Evolutionary conservation across 495 filamentous ascomycete species (phyloP).

Genomic region (Aspergillus heteromorphus): DNA sequence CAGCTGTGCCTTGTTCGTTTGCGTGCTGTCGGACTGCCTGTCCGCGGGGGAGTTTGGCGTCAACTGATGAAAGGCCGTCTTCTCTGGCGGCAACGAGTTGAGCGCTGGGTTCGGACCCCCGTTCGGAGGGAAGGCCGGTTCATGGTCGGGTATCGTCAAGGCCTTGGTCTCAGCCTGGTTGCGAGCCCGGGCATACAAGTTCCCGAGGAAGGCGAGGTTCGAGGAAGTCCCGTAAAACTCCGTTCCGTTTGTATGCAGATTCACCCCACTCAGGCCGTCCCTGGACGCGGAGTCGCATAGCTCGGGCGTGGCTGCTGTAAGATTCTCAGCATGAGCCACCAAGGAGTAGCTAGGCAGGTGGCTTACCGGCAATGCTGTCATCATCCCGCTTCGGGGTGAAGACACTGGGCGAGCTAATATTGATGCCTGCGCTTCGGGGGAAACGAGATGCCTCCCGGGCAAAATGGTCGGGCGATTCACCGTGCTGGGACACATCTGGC

Average conservation of each 20-base stretch:
- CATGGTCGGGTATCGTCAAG: not conserved
- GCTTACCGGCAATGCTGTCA: not conserved
- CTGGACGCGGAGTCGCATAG: slow-evolving; percentile 17
- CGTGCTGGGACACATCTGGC: slow-evolving; percentile 8
- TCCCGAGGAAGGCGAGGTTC: slow-evolving; percentile 22
- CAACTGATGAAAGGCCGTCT: not conserved
- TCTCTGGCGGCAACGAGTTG: not conserved
- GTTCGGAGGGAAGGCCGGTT: not conserved
- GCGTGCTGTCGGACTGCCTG: slow-evolving; percentile 1
- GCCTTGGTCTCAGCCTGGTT: slow-evolving; percentile 13
- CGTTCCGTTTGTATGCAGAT: slow-evolving; percentile 26
- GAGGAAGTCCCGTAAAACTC: slow-evolving; percentile 26
- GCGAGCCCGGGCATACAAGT: slow-evolving; percentile 18
- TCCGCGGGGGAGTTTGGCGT: not conserved
- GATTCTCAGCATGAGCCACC: not conserved
- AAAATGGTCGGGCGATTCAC: not conserved
- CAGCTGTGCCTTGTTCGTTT: slow-evolving; percentile 14
- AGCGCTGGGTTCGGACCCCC: not conserved
- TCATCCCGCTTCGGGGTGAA: slow-evolving; percentile 1
- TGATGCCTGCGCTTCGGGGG: not conserved
- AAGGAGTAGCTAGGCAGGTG: not conserved
- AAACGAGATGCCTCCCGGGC: not conserved
- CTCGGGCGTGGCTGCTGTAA: slow-evolving; percentile 9
- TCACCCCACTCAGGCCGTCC: slow-evolving; percentile 21
- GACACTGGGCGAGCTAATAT: not conserved